Evolutionary conservation across 164 flowering plant species (phyloP), one percentile per base, ranked within the genome.

Genomic region (Piper betle): DNA sequence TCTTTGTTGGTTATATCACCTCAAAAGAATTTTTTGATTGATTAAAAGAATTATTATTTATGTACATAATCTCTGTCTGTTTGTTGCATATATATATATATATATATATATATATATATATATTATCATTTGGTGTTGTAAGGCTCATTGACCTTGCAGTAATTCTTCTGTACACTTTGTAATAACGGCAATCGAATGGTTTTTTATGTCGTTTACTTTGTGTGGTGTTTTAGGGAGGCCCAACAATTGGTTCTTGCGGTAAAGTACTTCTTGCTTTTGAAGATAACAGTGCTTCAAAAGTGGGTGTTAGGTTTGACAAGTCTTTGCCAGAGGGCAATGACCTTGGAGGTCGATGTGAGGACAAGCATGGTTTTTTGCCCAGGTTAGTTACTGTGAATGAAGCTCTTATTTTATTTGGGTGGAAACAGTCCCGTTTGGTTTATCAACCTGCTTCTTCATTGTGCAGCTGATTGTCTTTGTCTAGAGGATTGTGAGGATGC

Each of bases 291-390:
- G 75, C 81, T 33, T 80, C 96, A 11, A 92, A 88, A 72, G 71
- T 88, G 71, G 98, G 96, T 52, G 95, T 92, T 62, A 88, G 86
- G 77, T 88, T 88, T 77, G 98, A 88, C 70, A 82, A 61, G 68
- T 56, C 87, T 39, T 74, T 92, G 57, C 79, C 82, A 15, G 93
- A 84, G 16, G 98, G 96, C 59, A 85, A 73, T 72, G 81, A 85
- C 75, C 85, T 92, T 62, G 96, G 93, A 20, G 96, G 96, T 43
- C 71, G 66, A 61, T 88, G 96, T 55, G 93, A 88, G 72, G 81
- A 78, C 65, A 83, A 77, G 67, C 91, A 84, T 79, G 98, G 96
- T 46, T 92, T 84, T 86, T 71, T 92, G 98, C 72, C 52, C 82
- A 53, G 92, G 98, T 87, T 59, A 77, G 66, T 71, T 52, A 53